A percentile compares a stretch with the other conserved stretches of the same genome.
These are phyloP conservation scores for Pseudofabraea citricarpa DNA, from an alignment of 2,329 filamentous ascomycete genomes.

Conservation along the genomic window DNA sequence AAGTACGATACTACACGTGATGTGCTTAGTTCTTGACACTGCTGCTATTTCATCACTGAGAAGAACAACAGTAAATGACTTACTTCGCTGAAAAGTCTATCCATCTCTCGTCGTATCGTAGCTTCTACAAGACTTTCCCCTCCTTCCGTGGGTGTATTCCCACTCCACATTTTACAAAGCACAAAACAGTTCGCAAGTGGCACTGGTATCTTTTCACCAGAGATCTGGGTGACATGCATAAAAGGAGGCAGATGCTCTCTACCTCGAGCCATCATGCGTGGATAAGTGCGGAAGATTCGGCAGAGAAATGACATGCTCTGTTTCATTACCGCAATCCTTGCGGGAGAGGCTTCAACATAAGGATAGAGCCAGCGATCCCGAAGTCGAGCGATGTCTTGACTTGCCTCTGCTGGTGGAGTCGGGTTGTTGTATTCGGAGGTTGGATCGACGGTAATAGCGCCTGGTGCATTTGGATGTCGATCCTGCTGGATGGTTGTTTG, in stretches of 20 bases:
- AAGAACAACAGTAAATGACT: slow-evolving; percentile 2
- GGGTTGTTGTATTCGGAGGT: background rate
- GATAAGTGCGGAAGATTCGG: slow-evolving; percentile 32
- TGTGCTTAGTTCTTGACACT: slow-evolving; percentile 1
- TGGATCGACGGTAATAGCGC: no score
- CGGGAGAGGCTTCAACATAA: background rate
- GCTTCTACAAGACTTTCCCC: slow-evolving; percentile 26
- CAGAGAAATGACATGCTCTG: slow-evolving; percentile 31
- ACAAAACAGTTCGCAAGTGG: slow-evolving; percentile 32
- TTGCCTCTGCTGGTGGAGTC: background rate
- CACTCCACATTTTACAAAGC: slow-evolving; percentile 33
- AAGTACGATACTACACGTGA: slow-evolving; percentile 28
- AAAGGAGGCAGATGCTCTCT: slow-evolving; percentile 32
- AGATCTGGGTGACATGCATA: slow-evolving; percentile 26
- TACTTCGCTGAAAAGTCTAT: slow-evolving; percentile 28
- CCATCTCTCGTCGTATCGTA: slow-evolving; percentile 29
- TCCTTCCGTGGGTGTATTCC: slow-evolving; percentile 19
- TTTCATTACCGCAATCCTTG: slow-evolving; percentile 7
- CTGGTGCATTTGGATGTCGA: background rate
- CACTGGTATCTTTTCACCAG: no score
- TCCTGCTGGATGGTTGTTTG: background rate
- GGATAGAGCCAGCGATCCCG: slow-evolving; percentile 1
- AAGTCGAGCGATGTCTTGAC: slow-evolving; percentile 1
- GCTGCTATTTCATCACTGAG: background rate
- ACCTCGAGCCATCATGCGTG: slow-evolving; percentile 33